Base-by-base conservation (phyloP, 2,329 filamentous ascomycete species). In the Chalara sp. region DNA sequence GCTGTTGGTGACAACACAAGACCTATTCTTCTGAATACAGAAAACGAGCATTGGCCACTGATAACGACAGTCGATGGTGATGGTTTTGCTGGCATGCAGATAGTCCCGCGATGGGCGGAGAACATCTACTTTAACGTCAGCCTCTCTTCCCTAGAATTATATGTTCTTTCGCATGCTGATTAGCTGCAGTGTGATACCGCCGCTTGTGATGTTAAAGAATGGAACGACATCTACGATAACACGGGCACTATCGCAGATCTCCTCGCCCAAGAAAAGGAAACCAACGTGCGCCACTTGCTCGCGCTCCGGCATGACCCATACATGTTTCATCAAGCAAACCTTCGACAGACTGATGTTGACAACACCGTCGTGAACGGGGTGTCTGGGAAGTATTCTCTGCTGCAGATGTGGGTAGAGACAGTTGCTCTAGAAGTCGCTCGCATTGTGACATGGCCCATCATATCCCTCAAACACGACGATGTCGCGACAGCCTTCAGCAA, bases 1-100 rank as follows among this genome's bases (percentile, higher is more conserved):
- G 79, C 78, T 46, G 79, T 83, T 12, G 80, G 80, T 44, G 80
- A 84, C 63, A 83, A 82, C 65, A 83, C 78, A 4, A 72, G 80
- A 11, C 67, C 77, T 1, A 61, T 68, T 2, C 69, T 83, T 4
- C 63, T 75, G 48, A 82, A 81, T 62, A 59, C 65, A 30, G 54
- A 48, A 32, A 58, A 60, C 49, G 53, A 64, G 12, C 79, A 76
- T 66, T 81, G 77, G 72, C 76, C 79, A 1, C 69, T 78, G 44
- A 76, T 73, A 46, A 76, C 73, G 47, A 80, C 68, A 2, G 69
- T 73, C 1, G 69, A 64, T 1, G 60, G 54, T n/a, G 79, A 83
- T 59, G 80, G 79, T 0, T 79, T 75, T 56, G 74, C 66, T 35
- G 80, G 80, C 2, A 68, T 82, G 43, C 71, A 71, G 51, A 70